Percentiles rank a stretch among this genome's conserved stretches.
phyloP scores from a whole-genome alignment of 2,329 filamentous ascomycete genomes.

The Aspergillus vadensis region DNA sequence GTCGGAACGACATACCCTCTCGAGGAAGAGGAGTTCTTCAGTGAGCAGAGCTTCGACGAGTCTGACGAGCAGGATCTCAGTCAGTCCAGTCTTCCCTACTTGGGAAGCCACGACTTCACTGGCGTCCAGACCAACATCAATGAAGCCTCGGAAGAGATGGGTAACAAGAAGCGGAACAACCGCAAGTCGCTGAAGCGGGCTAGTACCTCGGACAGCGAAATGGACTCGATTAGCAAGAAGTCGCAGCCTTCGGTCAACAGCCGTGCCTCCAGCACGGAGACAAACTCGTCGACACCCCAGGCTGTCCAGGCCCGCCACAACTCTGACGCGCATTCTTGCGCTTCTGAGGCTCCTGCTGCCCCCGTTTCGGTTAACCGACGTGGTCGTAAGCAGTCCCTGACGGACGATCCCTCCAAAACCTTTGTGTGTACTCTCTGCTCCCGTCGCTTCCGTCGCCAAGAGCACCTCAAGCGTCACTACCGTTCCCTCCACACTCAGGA shows the following conservation, averaged over 20 bases:
- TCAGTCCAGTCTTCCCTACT: conserved; percentile 63
- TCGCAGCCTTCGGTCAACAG: conserved; percentile 34
- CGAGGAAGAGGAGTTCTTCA: conserved; percentile 76
- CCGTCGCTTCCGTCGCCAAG: conserved; percentile 94
- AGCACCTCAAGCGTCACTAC: conserved; percentile 98
- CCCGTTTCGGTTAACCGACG: conserved; percentile 74
- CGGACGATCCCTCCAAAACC: conserved; percentile 96
- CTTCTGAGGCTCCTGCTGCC: conserved; percentile 39
- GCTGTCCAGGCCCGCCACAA: conserved; percentile 47
- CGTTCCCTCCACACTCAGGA: conserved; percentile 97
- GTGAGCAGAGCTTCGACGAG: conserved; percentile 73
- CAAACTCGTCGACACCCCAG: conserved; percentile 44
- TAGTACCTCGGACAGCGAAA: conserved; percentile 31
- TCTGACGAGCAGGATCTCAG: conserved; percentile 69
- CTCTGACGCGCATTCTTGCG: conserved; percentile 52
- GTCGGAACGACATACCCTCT: conserved; percentile 66
- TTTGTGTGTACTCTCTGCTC: conserved; percentile 97
- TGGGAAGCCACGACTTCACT: conserved; percentile 50
- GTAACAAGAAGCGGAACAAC: conserved; percentile 52
- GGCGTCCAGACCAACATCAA: conserved; percentile 45
- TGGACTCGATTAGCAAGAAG: conserved; percentile 31
- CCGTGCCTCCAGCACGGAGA: conserved; percentile 37
- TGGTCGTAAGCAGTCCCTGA: conserved; percentile 96
- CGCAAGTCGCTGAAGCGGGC: conserved; percentile 42
- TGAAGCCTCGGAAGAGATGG: conserved; percentile 43